These are phyloP conservation scores for Flaveria robusta DNA, from an alignment of 129 eudicot genomes.

Conservation along the genomic window DNA sequence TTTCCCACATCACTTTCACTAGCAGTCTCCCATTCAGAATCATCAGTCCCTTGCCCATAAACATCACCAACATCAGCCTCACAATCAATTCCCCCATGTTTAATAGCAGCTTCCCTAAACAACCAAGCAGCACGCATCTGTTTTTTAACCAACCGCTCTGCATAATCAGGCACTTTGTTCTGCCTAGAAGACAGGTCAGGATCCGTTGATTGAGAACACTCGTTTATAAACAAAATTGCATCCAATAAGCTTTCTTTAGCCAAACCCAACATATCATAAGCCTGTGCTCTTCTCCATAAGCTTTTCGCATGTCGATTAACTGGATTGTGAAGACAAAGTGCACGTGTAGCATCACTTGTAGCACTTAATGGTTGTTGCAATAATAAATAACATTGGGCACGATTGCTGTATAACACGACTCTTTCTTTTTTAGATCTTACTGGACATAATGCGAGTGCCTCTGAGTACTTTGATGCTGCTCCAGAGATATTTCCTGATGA, in stretches of 20 bases:
- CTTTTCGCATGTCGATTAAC: conserved; percentile 95
- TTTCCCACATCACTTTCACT: conserved; percentile 89
- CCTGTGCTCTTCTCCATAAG: conserved; percentile 98
- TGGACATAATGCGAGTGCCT: conserved; percentile 82
- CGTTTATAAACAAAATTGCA: conserved; percentile 85
- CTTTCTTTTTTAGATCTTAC: conserved; percentile 89
- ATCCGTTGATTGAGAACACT: conserved; percentile 87
- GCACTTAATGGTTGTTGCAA: conserved; percentile 86
- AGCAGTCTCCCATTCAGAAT: conserved; percentile 98
- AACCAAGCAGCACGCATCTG: conserved; percentile 98
- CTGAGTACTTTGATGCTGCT: conserved; percentile 91
- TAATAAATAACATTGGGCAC: conserved; percentile 90
- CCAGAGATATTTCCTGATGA: conserved; percentile 90
- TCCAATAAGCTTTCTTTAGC: conserved; percentile 94
- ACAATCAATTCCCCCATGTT: conserved; percentile 74
- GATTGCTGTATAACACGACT: conserved; percentile 82
- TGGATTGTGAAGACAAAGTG: conserved; percentile 85
- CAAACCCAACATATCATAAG: conserved; percentile 89
- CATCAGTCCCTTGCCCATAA: conserved; percentile 79
- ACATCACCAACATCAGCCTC: conserved; percentile 66
- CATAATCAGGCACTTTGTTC: conserved; percentile 96
- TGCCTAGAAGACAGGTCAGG: conserved; percentile 76
- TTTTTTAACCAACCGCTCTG: conserved; percentile 90
- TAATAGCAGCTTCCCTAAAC: conserved; percentile 86
- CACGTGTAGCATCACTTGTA: conserved; percentile 95